These are phyloP conservation scores for Lenzites betulinus DNA, from an alignment of 768 basidiomycete species.

Conservation along the genomic window DNA sequence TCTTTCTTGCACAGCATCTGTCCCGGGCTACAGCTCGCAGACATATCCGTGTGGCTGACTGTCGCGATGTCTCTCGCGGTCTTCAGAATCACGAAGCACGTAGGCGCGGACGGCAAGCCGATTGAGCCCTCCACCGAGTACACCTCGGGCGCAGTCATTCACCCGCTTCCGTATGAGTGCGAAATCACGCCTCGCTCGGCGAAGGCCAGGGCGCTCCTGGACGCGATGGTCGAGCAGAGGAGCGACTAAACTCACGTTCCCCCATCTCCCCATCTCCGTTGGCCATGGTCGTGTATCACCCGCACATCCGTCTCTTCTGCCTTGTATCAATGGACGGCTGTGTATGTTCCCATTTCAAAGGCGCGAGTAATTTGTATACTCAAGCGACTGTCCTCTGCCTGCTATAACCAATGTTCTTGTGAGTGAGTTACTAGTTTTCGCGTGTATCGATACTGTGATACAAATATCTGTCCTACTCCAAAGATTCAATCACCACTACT, in stretches of 20 bases:
- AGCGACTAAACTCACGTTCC: background rate
- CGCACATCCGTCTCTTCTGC: too few relatives aligned
- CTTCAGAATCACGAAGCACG: constrained; percentile 33
- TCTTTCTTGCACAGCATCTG: constrained; percentile 15
- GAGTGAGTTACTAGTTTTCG: too few relatives aligned
- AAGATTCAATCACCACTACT: too few relatives aligned
- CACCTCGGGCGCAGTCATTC: constrained; percentile 32
- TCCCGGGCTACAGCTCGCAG: constrained; percentile 34
- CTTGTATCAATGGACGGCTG: too few relatives aligned
- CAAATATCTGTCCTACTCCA: too few relatives aligned
- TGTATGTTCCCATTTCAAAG: too few relatives aligned
- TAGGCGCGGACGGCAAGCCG: constrained; percentile 28
- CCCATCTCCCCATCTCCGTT: too few relatives aligned
- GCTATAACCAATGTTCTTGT: too few relatives aligned
- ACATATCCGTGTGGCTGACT: constrained; percentile 32
- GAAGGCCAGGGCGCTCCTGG: constrained; percentile 28
- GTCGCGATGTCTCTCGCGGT: constrained; percentile 35
- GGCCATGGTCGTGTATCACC: too few relatives aligned
- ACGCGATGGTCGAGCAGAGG: constrained; percentile 3
- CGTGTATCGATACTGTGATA: too few relatives aligned
- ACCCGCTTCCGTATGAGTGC: constrained; percentile 31
- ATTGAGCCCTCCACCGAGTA: constrained; percentile 30
- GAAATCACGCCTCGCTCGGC: constrained; percentile 33
- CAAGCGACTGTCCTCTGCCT: too few relatives aligned
- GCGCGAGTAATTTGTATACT: too few relatives aligned